Evolutionary conservation across 1,284 basidiomycete species (phyloP), one percentile per base, ranked within the genome.

Genomic region (Melampsora occidentalis): DNA sequence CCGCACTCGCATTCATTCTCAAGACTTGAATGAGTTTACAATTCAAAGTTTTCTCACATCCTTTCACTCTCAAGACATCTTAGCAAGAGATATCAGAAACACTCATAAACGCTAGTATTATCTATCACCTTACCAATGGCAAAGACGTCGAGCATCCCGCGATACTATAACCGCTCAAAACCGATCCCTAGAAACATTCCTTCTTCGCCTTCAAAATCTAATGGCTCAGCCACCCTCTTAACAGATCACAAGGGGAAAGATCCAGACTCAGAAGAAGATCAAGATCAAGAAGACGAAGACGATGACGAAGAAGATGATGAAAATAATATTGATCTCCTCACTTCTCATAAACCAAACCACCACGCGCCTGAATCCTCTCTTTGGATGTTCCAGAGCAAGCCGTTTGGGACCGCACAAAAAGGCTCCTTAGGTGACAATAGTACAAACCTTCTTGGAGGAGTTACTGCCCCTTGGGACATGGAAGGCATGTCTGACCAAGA

Each of bases 131-230:
- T 31, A 73, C 20, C 9, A 1, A 73, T 73, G 71, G 62, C 71
- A 48, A 73, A 73, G 65, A 62, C 71, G 39, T 73, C 71, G 49
- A 73, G 71, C 22, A 73, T 73, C 25, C 71, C 71, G 31, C 71
- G 71, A 33, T 57, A 73, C 42, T 22, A 35, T 31, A 53, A 65
- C 42, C 62, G 71, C 20, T n/a, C 48, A 39, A 59, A 22, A 22
- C 53, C n/a, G 28, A 31, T 22, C 12, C 49, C 42, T 53, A 66
- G 33, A 49, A 64, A 53, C 61, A 46, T 10, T 49, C 71, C 20
- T 65, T 64, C 12, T 53, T 51, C 22, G 48, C 71, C 25, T 33
- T 73, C 39, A 35, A 73, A 64, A 48, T 51, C 71, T 10, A 65
- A 64, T 65, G 31, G 49, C 39, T 42, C 65, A 28, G 25, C 51